A percentile compares a stretch with the other conserved stretches of the same genome.
Evolutionary conservation across 1,139 yeast species (phyloP).

Genomic region (Cylindricascospora bacillispora): DNA sequence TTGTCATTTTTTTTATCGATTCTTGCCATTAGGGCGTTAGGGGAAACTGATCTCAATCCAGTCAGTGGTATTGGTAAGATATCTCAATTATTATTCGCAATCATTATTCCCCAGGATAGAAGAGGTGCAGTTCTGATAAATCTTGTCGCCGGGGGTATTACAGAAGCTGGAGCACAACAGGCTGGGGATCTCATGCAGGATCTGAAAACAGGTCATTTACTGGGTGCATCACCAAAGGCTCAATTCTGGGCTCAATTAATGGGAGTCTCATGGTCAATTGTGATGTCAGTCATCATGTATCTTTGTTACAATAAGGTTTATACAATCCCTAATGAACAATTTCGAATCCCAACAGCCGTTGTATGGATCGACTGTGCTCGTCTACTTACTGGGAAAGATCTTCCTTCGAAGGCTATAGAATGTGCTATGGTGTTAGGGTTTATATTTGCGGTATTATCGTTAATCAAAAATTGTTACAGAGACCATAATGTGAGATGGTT

Average conservation of each 20-base stretch:
- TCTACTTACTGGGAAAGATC: slow-evolving; percentile 78
- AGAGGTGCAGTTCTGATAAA: slow-evolving; percentile 79
- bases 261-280: slow-evolving; percentile 75
- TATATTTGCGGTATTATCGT: slow-evolving; percentile 57
- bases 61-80: slow-evolving; percentile 94
- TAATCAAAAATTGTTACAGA: slow-evolving; percentile 44
- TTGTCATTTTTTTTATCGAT: slow-evolving; percentile 71
- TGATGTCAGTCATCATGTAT: slow-evolving; percentile 73
- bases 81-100: slow-evolving; percentile 78
- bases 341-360: slow-evolving; percentile 86
- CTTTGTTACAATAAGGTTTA: slow-evolving; percentile 69
- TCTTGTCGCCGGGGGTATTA: slow-evolving; percentile 88
- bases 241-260: slow-evolving; percentile 83
- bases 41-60: slow-evolving; percentile 94
- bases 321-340: slow-evolving; percentile 67
- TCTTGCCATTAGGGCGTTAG: slow-evolving; percentile 83
- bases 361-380: slow-evolving; percentile 96
- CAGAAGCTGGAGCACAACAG: slow-evolving; percentile 98
- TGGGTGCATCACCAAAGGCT: slow-evolving; percentile 87
- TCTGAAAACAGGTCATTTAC: slow-evolving; percentile 79
- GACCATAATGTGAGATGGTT: slow-evolving; percentile 33
- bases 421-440: slow-evolving; percentile 56
- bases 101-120: slow-evolving; percentile 59
- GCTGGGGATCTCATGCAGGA: slow-evolving; percentile 98
- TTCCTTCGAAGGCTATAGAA: slow-evolving; percentile 65